Conservation (phyloP, 768 basidiomycete species). For the Agaricus subrufescens region DNA sequence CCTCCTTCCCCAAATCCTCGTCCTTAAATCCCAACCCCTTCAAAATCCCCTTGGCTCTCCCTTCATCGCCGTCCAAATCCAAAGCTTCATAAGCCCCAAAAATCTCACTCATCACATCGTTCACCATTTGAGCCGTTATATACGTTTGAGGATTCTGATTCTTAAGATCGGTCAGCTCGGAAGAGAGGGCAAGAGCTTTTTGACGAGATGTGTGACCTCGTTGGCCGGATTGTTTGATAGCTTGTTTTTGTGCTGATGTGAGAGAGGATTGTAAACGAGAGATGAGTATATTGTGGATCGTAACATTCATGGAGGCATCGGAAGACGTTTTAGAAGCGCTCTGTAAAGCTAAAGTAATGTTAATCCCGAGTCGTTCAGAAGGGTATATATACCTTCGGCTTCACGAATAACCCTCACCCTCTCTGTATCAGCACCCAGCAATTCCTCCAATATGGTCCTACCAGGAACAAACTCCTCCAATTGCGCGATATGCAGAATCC, state of each 20-base stretch:
- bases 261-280: constrained; percentile 18
- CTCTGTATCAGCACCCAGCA: constrained; percentile 22
- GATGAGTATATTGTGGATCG: constrained; percentile 21
- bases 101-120: constrained; percentile 19
- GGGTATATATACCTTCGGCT: constrained; percentile 17
- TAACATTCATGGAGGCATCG: constrained; percentile 17
- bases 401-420: constrained; percentile 23
- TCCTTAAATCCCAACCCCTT: constrained; percentile 55
- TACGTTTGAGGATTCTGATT: constrained; percentile 24
- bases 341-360: constrained; percentile 17
- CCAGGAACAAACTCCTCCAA: constrained; percentile 23
- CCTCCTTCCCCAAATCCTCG: constrained; percentile 22
- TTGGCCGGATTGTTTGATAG: constrained; percentile 48
- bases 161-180: constrained; percentile 37
- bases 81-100: constrained; percentile 24
- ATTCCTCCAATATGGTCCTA: constrained; percentile 22
- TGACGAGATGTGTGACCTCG: constrained; percentile 54
- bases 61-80: constrained; percentile 37
- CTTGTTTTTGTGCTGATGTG: constrained; percentile 40
- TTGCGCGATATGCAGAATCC: constrained; percentile 27
- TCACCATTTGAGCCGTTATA: constrained; percentile 21
- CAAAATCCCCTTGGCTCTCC: constrained; percentile 48
- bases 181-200: constrained; percentile 30
- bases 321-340: constrained; percentile 15
- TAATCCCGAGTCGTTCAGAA: not conserved